Base-by-base conservation (phyloP, 345 rosid genomes). In the Raphanus sativus region DNA sequence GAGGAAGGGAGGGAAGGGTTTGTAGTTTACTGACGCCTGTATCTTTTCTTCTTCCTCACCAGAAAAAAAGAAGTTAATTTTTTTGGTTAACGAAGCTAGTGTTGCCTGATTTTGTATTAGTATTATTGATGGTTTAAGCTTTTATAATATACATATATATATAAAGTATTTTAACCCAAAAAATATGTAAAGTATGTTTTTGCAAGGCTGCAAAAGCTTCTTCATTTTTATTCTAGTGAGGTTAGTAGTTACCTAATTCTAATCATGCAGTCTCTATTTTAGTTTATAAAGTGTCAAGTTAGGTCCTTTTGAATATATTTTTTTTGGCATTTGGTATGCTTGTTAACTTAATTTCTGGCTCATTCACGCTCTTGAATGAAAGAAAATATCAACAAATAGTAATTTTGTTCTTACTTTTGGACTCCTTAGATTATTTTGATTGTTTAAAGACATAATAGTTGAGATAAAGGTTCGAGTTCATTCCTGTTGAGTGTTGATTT, bases 241-340 rank as follows among this genome's bases (percentile, higher is more conserved):
- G 65, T 61, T 13, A 29, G 38, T 61, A 61, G 38, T 61, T 61
- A 61, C 65, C 65, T 61, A 29, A 60, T 60, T 60, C 3, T 61
- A 45, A 12, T 45, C 12, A 1, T 13, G 17, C 6, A 26, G 33
- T 59, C 32, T 59, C n/a, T 59, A 26, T 10, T 25, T 59, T 26
- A 59, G 33, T 25, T 59, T 59, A 11, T 59, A 59, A 26, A 59
- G 16, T 5, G 63, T 26, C 34, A 12, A 26, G 33, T 59, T 59
- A 59, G 63, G 63, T 59, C 12, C 34, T 40, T 59, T 59, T 26
- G 15, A 26, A 26, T 59, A 5, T 59, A 11, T 1, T 12, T 45
- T n/a, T 45, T 13, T 13, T 59, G 63, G 33, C 65, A 12, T 61
- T 28, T 28, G 36, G 17, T 61, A 2, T 29, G 36, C 28, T 58